These are phyloP conservation scores for Pulchroboletus neoregius DNA, from an alignment of 1,284 basidiomycete genomes.

Conservation along the genomic window DNA sequence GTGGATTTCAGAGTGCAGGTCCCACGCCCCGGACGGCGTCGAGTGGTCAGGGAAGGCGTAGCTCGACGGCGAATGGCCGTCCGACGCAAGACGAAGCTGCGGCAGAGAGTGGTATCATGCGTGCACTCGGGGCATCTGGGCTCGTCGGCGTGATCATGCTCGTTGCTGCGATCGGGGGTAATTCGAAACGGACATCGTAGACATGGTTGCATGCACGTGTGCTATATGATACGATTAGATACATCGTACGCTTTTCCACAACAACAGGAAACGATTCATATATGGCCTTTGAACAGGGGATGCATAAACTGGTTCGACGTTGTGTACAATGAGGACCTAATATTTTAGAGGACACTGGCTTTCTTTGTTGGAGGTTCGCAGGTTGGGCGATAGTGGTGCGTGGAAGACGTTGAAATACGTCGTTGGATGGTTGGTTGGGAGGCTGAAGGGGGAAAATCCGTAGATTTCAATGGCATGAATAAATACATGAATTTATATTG, in stretches of 20 bases:
- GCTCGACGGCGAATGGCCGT: background rate
- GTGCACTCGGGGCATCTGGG: slow-evolving; percentile 31
- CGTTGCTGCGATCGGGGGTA: slow-evolving; percentile 16
- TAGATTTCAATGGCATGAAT: too few relatives aligned
- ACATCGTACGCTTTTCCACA: background rate
- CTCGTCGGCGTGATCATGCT: slow-evolving; percentile 28
- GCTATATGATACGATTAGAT: background rate
- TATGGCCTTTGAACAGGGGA: too few relatives aligned
- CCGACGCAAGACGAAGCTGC: slow-evolving; percentile 26
- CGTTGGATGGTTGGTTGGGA: too few relatives aligned
- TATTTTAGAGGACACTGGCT: too few relatives aligned
- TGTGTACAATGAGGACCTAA: too few relatives aligned
- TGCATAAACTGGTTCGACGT: too few relatives aligned
- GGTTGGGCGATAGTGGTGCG: too few relatives aligned
- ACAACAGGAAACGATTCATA: background rate
- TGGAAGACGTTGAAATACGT: too few relatives aligned
- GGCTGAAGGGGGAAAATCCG: too few relatives aligned
- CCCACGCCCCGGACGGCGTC: slow-evolving; percentile 1
- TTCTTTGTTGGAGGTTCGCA: too few relatives aligned
- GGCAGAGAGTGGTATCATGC: slow-evolving; percentile 23
- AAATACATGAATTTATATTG: too few relatives aligned
- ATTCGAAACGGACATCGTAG: slow-evolving; percentile 17
- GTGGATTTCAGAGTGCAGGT: slow-evolving; percentile 3
- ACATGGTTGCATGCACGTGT: background rate
- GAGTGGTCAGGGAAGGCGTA: slow-evolving; percentile 1